These are phyloP conservation scores for Naegleria lovaniensis DNA, from an alignment of 208 protist species.

Conservation along the genomic window DNA sequence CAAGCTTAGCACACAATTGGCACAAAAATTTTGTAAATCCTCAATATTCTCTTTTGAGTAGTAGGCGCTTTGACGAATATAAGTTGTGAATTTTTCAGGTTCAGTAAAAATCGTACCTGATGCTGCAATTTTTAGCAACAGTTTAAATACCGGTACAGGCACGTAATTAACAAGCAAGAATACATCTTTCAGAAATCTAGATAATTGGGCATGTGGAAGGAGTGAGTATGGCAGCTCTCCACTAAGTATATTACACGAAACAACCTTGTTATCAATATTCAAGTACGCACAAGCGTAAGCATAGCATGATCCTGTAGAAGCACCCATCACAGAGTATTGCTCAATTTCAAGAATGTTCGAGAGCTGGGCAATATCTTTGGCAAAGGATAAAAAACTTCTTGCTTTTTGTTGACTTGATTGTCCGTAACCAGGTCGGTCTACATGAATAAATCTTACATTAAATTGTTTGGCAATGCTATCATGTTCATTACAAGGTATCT, in stretches of 20 bases:
- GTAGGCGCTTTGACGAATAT: neutral
- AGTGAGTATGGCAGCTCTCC: neutral
- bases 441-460: constrained; percentile 6
- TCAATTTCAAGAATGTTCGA: neutral
- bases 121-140: neutral
- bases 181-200: neutral
- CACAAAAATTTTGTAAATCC: neutral
- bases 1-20: neutral
- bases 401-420: neutral
- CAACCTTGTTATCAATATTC: neutral
- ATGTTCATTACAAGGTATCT: neutral
- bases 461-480: neutral
- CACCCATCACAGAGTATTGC: neutral
- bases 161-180: neutral
- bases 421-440: constrained; percentile 13
- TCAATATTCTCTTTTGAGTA: neutral
- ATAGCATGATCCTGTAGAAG: neutral
- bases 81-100: neutral
- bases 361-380: neutral
- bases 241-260: neutral
- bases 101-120: neutral
- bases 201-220: neutral
- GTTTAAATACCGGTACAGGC: neutral
- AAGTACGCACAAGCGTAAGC: neutral
- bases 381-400: constrained; percentile 20